Conservation (phyloP, 2,329 filamentous ascomycete species). For the Curvularia sp. region DNA sequence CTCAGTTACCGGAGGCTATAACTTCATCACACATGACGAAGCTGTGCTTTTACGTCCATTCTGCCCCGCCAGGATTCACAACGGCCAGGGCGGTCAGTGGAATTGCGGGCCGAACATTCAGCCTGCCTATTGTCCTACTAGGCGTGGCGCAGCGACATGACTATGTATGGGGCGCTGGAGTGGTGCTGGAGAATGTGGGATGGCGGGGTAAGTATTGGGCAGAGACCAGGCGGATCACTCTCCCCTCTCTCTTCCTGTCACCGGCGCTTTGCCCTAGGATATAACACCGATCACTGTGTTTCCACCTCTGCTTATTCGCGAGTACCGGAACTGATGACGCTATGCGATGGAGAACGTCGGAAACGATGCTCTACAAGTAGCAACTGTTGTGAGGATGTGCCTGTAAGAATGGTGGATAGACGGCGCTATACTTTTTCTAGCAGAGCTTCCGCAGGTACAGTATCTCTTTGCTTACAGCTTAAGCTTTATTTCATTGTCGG, state of each 20-base stretch:
- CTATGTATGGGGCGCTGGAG: conserved; percentile 11
- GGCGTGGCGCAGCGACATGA: conserved; percentile 17
- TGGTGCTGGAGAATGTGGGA: conserved; percentile 17
- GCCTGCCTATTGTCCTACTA: conserved; percentile 40
- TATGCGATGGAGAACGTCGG: conserved; percentile 26
- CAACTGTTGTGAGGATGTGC: conserved; percentile 13
- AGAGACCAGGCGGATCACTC: conserved; percentile 22
- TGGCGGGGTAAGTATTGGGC: conserved; percentile 25
- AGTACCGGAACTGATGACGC: conserved; percentile 22
- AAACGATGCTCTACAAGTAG: conserved; percentile 24
- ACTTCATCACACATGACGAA: conserved; percentile 33
- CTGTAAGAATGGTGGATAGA: conserved; percentile 10
- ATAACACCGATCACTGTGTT: conserved; percentile 16
- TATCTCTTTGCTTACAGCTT: conserved; percentile 20
- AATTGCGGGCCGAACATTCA: conserved; percentile 47
- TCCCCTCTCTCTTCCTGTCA: neutral
- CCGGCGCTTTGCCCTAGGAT: neutral
- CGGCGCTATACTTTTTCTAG: conserved; percentile 25
- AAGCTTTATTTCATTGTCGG: conserved; percentile 30
- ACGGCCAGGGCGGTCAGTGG: conserved; percentile 48
- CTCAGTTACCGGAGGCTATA: conserved; percentile 24
- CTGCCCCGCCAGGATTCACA: conserved; percentile 39
- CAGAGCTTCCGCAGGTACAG: conserved; percentile 29
- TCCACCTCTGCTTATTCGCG: conserved; percentile 26
- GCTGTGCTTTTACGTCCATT: conserved; percentile 35